These are phyloP conservation scores for Vitis vinifera DNA, from an alignment of 164 flowering plant species.

Conservation along the genomic window DNA sequence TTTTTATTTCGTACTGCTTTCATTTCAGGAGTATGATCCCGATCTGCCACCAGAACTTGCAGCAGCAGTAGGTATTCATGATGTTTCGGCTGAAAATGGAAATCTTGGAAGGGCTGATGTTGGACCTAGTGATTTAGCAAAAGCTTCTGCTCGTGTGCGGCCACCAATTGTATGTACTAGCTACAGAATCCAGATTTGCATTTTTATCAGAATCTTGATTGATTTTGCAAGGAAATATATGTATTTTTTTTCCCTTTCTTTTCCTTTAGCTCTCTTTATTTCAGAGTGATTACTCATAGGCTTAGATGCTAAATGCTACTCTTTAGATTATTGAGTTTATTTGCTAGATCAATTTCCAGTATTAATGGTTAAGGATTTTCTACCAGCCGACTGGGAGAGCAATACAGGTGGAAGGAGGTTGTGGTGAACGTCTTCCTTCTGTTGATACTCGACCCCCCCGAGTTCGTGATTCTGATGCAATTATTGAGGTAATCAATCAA, in stretches of 20 bases:
- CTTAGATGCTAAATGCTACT: no score
- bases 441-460: conserved; percentile 50
- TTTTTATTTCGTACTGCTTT: conserved; percentile 5
- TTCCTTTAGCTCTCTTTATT: not conserved
- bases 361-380: conserved; percentile 13
- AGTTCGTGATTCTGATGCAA: conserved; percentile 68
- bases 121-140: conserved; percentile 55
- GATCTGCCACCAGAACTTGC: conserved; percentile 99
- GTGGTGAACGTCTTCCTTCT: conserved; percentile 53
- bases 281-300: not conserved
- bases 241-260: not conserved
- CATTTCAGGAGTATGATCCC: conserved; percentile 89
- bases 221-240: not conserved
- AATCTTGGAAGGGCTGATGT: conserved; percentile 48
- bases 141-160: conserved; percentile 58
- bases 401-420: conserved; percentile 51
- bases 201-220: not conserved
- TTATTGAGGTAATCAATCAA: conserved; percentile 69
- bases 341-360: not conserved
- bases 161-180: conserved; percentile 65
- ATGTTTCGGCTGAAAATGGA: conserved; percentile 51
- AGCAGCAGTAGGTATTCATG: conserved; percentile 82
- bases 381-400: conserved; percentile 92
- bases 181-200: not conserved
- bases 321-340: not conserved